Evolutionary conservation across 495 filamentous ascomycete genomes (phyloP), one percentile per base, ranked within the genome.

Genomic region (Hypoxylon perforatum): DNA sequence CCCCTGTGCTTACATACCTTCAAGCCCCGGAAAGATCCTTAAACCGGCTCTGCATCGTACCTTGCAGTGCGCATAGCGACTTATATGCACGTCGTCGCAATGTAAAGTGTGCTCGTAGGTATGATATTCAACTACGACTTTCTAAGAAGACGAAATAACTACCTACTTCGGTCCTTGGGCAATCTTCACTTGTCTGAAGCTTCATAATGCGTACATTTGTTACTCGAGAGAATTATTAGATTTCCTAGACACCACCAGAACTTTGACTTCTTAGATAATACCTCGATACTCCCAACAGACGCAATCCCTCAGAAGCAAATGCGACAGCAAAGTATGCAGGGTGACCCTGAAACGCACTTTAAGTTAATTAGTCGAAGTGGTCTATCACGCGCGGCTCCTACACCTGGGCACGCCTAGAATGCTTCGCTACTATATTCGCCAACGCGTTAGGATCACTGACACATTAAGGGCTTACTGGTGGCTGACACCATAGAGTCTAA

Each of bases 21-120:
- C 46, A 53, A 38, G 61, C 9, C 4, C 51, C 56, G 36, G 45
- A 57, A 44, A 61, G 49, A 61, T 69, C 46, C 47, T 54, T 51
- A 19, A 59, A 38, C 39, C 39, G 45, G 21, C 57, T 57, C 38
- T 41, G 56, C 46, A 56, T 53, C 56, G 66, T 69, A 65, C 66
- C 66, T 64, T 69, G 61, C 66, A 69, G 66, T 52, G 51, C 57
- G 61, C 66, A 69, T 69, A 61, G 46, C 66, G 45, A 65, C 66
- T 45, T 60, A 63, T 49, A 57, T 61, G 60, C 61, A 55, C 60
- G 44, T 59, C 49, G 11, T 61, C 22, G 33, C 23, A 53, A 46
- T 49, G 47, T n/a, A 53, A 62, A 30, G 15, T n/a, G 8, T 19
- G 3, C 5, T n/a, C n/a, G n/a, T n/a, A n/a, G n/a, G n/a, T n/a